Conservation (phyloP, 371 early-diverging fungal genomes). For the Haplosporangium sp. region DNA sequence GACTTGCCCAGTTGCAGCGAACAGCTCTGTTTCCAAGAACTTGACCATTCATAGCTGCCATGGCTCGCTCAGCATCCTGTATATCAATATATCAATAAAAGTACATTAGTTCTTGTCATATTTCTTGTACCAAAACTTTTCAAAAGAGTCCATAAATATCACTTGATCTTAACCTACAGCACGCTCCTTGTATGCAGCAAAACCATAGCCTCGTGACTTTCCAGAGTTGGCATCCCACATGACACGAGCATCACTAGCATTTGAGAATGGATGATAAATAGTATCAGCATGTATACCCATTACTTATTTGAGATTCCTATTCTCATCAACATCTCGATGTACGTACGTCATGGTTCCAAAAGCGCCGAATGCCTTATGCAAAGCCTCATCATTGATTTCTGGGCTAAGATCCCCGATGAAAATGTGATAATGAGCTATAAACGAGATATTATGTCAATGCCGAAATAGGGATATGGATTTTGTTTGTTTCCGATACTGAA, state of each 20-base stretch:
- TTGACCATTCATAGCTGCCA: slow-evolving; percentile 82
- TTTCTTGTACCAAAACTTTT: neutral
- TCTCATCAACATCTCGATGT: neutral
- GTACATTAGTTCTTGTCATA: too few species aligned
- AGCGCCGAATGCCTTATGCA: slow-evolving; percentile 77
- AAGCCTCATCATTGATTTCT: slow-evolving; percentile 79
- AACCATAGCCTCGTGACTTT: slow-evolving; percentile 87
- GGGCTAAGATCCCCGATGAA: slow-evolving; percentile 88
- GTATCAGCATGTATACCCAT: neutral
- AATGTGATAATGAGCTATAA: slow-evolving; percentile 78
- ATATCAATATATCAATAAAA: neutral
- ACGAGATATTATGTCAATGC: neutral
- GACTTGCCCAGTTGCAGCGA: slow-evolving; percentile 86
- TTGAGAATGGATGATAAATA: neutral
- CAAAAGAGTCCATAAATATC: neutral
- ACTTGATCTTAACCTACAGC: slow-evolving; percentile 48
- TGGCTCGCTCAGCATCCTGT: slow-evolving; percentile 85
- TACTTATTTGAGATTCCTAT: neutral
- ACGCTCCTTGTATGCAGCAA: slow-evolving; percentile 84
- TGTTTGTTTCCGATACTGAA: neutral
- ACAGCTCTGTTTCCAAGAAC: slow-evolving; percentile 69
- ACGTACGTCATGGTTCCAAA: slow-evolving; percentile 84
- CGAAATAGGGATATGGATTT: neutral
- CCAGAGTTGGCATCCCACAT: slow-evolving; percentile 87
- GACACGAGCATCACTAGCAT: slow-evolving; percentile 81